Evolutionary conservation across 768 basidiomycete genomes (phyloP).

Genomic region (Russula compacta): DNA sequence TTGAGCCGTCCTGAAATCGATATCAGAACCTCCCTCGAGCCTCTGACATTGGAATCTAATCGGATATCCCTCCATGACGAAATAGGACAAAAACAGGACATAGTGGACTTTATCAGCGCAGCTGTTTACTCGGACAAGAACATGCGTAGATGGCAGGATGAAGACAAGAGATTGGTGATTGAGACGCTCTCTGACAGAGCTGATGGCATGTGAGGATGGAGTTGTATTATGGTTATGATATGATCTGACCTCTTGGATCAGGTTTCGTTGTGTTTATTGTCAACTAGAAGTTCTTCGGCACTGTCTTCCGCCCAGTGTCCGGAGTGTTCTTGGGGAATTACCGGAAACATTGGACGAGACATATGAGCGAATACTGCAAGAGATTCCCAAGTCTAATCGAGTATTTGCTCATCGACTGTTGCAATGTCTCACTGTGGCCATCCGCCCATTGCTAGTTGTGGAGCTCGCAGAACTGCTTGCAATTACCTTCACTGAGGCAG

Average conservation of each 20-base stretch:
- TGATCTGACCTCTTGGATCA: not conserved
- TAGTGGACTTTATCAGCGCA: not conserved
- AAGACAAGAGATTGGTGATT: not conserved
- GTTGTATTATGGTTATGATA: not conserved
- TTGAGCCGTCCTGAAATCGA: not conserved
- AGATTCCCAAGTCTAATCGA: not conserved
- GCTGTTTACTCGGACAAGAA: not conserved
- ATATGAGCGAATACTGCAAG: not conserved
- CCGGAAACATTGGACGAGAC: not conserved
- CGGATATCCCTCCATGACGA: not conserved
- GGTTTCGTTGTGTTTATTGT: not conserved
- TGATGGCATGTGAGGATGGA: not conserved
- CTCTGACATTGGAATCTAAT: not conserved
- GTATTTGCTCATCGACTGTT: not conserved
- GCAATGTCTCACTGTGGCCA: not conserved
- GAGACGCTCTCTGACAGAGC: not conserved
- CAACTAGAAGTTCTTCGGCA: not conserved
- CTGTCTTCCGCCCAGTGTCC: not conserved
- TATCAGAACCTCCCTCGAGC: not conserved
- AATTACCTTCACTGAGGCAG: not conserved
- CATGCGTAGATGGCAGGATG: not conserved
- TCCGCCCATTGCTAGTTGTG: not conserved
- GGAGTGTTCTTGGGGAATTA: not conserved
- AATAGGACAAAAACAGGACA: not conserved
- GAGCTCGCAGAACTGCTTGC: not conserved